phyloP scores from a whole-genome alignment of 2,329 filamentous ascomycete species.

The Microdochium trichocladiopsis region DNA sequence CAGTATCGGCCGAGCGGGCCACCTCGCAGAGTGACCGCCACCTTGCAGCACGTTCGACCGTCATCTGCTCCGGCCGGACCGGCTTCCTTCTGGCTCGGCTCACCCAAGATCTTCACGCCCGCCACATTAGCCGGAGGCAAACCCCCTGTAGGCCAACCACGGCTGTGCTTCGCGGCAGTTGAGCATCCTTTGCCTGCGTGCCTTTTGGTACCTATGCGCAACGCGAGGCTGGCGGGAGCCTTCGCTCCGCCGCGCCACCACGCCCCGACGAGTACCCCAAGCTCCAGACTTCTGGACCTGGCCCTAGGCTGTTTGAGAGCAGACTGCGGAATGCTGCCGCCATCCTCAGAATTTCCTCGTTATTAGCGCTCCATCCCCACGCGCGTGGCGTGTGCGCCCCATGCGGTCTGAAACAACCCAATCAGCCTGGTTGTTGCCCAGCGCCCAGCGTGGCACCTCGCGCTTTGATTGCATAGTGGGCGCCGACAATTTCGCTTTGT shows the following conservation, averaged over 20 bases:
- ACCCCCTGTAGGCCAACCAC: not conserved
- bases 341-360: not conserved
- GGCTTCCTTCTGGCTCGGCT: not conserved
- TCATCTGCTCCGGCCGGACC: not conserved
- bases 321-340: not conserved
- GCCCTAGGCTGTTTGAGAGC: no score
- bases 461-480: not conserved
- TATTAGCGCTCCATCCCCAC: not conserved
- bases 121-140: not conserved
- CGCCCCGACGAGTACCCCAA: no score
- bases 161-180: not conserved
- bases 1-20: not conserved
- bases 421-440: not conserved
- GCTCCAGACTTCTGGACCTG: not conserved
- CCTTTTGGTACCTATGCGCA: no score
- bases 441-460: not conserved
- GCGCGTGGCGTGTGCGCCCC: not conserved
- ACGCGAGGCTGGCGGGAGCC: not conserved
- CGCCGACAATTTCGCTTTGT: not conserved
- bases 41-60: not conserved
- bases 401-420: not conserved
- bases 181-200: no score
- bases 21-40: not conserved
- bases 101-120: not conserved
- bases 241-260: no score